These are phyloP conservation scores for Akanthomyces uredinophilus DNA, from an alignment of 2,329 filamentous ascomycete species.

Conservation along the genomic window DNA sequence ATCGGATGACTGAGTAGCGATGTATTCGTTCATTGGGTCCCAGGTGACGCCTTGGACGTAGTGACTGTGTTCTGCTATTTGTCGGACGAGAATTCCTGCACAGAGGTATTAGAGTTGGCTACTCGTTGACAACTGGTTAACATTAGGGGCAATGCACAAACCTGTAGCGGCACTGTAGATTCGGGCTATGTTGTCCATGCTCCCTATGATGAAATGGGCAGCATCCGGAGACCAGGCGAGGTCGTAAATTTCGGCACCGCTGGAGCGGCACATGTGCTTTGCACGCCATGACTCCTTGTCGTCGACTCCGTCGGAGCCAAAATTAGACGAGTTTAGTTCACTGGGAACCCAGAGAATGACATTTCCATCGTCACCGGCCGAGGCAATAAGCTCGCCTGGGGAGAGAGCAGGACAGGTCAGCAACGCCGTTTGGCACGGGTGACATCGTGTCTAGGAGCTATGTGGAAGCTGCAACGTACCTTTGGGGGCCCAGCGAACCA, in stretches of 20 bases:
- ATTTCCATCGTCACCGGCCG: constrained; percentile 94
- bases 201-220: constrained; percentile 92
- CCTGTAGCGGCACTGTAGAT: constrained; percentile 94
- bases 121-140: neutral
- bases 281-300: constrained; percentile 97
- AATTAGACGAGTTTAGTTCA: constrained; percentile 61
- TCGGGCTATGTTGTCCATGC: constrained; percentile 97
- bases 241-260: constrained; percentile 95
- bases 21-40: constrained; percentile 97
- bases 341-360: constrained; percentile 93
- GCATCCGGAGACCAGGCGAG: constrained; percentile 98
- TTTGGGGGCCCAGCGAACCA: constrained; percentile 91
- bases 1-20: constrained; percentile 96
- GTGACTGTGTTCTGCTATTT: constrained; percentile 95
- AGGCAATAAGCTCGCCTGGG: constrained; percentile 84
- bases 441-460: neutral
- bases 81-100: constrained; percentile 64
- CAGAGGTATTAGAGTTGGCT: neutral
- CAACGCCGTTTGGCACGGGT: neutral
- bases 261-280: constrained; percentile 96
- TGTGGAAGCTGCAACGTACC: constrained; percentile 47
- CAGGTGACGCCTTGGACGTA: constrained; percentile 98
- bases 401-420: constrained; percentile 18
- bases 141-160: constrained; percentile 35
- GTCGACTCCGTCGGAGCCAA: constrained; percentile 80